Conservation (phyloP, 2,329 filamentous ascomycete genomes). For the Aspergillus fructus region DNA sequence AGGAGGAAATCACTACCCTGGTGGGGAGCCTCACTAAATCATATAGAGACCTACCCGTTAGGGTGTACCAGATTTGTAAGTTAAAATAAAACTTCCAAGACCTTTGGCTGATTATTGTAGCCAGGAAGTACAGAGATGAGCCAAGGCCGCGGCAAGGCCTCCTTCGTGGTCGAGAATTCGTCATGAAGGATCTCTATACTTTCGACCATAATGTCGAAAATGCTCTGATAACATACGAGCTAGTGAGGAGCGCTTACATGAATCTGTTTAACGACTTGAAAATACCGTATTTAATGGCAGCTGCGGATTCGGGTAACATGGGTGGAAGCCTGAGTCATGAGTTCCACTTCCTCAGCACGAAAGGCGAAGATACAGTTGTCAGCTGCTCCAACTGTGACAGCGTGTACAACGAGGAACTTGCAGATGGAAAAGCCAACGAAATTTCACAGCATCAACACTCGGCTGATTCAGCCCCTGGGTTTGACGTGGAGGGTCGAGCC, state of each 20-base stretch:
- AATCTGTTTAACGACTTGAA: conserved; percentile 79
- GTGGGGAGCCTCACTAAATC: conserved; percentile 73
- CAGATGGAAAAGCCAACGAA: conserved; percentile 43
- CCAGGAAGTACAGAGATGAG: conserved; percentile 93
- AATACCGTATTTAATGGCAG: conserved; percentile 78
- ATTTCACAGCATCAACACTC: conserved; percentile 8
- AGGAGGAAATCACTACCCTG: conserved; percentile 89
- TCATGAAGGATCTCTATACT: conserved; percentile 98
- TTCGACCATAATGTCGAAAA: conserved; percentile 70
- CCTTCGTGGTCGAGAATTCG: conserved; percentile 82
- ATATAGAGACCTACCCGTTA: conserved; percentile 80
- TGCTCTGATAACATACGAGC: conserved; percentile 77
- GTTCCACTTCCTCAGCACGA: conserved; percentile 77
- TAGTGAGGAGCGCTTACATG: conserved; percentile 71
- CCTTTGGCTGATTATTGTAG: conserved; percentile 40
- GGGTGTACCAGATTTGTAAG: conserved; percentile 85
- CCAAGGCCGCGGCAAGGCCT: conserved; percentile 83
- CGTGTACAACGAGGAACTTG: conserved; percentile 86
- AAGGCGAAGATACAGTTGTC: conserved; percentile 83
- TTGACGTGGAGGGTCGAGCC: conserved; percentile 22
- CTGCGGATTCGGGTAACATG: conserved; percentile 94
- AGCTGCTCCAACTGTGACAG: conserved; percentile 72
- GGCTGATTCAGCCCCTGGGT: conserved; percentile 18
- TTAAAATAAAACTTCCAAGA: background rate
- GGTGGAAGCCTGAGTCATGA: conserved; percentile 92